Percentiles rank a stretch among this genome's conserved stretches.
These are phyloP conservation scores for Sphagnum tenellum DNA, from an alignment of 225 moss, liverwort and hornwort species.

Conservation along the genomic window DNA sequence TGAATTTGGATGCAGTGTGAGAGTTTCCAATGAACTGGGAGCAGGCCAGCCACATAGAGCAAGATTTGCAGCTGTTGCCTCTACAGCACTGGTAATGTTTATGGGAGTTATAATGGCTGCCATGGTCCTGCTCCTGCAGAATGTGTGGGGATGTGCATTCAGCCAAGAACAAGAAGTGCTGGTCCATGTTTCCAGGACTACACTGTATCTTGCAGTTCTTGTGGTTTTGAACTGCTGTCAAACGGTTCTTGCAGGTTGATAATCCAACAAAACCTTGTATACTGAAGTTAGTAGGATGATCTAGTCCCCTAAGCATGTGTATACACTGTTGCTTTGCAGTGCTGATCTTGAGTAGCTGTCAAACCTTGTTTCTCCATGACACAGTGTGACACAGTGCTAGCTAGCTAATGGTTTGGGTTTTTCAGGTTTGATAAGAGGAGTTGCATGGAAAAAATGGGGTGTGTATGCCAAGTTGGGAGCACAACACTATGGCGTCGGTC, in stretches of 20 bases:
- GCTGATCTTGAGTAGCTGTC: too few relatives aligned
- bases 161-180: constrained; percentile 49
- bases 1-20: constrained; percentile 28
- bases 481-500: constrained; percentile 46
- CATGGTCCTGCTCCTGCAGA: constrained; percentile 24
- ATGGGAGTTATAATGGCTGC: constrained; percentile 19
- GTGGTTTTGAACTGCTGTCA: constrained; percentile 19
- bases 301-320: too few relatives aligned
- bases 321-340: too few relatives aligned
- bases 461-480: constrained; percentile 53
- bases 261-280: too few relatives aligned
- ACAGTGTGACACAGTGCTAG: too few relatives aligned
- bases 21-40: constrained; percentile 68
- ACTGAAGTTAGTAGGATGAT: too few relatives aligned
- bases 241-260: constrained; percentile 44
- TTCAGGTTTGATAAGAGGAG: constrained; percentile 14
- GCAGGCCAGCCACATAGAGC: constrained; percentile 42
- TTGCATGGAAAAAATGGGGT: constrained; percentile 52
- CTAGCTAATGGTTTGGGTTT: too few relatives aligned
- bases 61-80: constrained; percentile 30
- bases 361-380: too few relatives aligned
- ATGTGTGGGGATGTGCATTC: constrained; percentile 40
- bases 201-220: constrained; percentile 40
- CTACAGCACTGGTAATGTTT: constrained; percentile 13
- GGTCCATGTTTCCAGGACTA: constrained; percentile 26